Percentiles rank a stretch among this genome's conserved stretches.
Evolutionary conservation across 208 protist genomes (phyloP).

Genomic region (Leptomonas pyrrhocoris): DNA sequence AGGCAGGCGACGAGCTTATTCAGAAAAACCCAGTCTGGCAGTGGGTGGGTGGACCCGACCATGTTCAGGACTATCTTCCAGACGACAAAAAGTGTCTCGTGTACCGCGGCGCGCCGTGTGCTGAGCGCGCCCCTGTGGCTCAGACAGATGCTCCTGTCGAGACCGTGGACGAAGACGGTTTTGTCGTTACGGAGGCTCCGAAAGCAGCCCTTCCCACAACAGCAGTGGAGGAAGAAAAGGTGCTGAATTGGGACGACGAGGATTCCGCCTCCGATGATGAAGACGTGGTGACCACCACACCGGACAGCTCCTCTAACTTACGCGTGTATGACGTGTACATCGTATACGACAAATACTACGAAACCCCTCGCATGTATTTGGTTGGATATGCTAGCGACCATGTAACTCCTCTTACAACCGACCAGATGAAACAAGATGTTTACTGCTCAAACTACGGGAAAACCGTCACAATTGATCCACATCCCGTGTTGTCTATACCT

Average conservation of each 20-base stretch:
- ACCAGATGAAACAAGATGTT: slow-evolving; percentile 97
- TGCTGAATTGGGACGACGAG: slow-evolving; percentile 62
- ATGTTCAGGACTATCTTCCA: slow-evolving; percentile 86
- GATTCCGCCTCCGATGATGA: slow-evolving; percentile 41
- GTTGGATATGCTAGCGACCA: slow-evolving; percentile 91
- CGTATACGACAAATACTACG: slow-evolving; percentile 98
- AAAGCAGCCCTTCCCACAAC: slow-evolving; percentile 14
- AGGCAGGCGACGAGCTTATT: slow-evolving; percentile 94
- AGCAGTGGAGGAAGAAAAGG: slow-evolving; percentile 34
- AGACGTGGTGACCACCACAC: slow-evolving; percentile 7
- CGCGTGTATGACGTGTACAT: slow-evolving; percentile 97
- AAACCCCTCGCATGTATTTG: slow-evolving; percentile 96
- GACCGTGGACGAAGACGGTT: slow-evolving; percentile 48
- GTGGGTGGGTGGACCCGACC: slow-evolving; percentile 90
- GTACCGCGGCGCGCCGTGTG: slow-evolving; percentile 68
- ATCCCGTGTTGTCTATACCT: slow-evolving; percentile 79
- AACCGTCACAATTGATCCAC: slow-evolving; percentile 95
- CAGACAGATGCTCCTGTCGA: slow-evolving; percentile 8
- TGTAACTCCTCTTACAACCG: slow-evolving; percentile 72
- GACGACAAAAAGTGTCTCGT: slow-evolving; percentile 97
- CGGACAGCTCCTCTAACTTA: slow-evolving; percentile 8
- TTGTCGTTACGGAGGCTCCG: slow-evolving; percentile 45
- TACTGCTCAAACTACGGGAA: slow-evolving; percentile 96
- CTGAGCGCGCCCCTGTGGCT: slow-evolving; percentile 40
- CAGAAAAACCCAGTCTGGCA: slow-evolving; percentile 96